Base-by-base conservation (phyloP, 129 eudicot species). In the Artemisia argyi region DNA sequence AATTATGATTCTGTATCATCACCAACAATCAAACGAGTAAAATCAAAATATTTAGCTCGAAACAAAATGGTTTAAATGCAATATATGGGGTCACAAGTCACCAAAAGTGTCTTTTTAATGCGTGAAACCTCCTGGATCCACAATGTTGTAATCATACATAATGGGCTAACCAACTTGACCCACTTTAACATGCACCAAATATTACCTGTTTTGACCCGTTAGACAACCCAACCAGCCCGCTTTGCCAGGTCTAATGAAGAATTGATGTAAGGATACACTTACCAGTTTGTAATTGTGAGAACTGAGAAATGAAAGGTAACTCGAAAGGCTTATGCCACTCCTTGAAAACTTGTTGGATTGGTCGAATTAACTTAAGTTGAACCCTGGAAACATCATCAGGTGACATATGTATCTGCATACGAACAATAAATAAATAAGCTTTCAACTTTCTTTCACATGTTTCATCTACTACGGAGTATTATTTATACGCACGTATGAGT, bases 281-380 rank as follows among this genome's bases (percentile, higher is more conserved):
- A 90, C 97, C 99, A 65, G 88, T 88, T 75, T 85, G 87, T 78
- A 90, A 78, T 42, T 84, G 81, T 35, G 97, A 94, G 65, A 94
- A 89, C 77, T 80, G 92, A 64, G 85, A 82, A 69, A 93, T 88
- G 69, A 90, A 94, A 47, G 85, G 91, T 66, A 93, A 80, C 82
- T 94, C 93, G 58, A 88, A 88, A 59, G 97, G 91, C 80, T 89
- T 82, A 79, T 88, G 96, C 99, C 99, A 94, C 82, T 90, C 99
- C 1, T 88, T 78, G 42, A 90, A 72, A 70, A 79, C 76, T 82
- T 94, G 97, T 82, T 86, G 91, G 63, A 90, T 83, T 89, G 88
- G 76, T 19, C 97, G 97, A 70, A 88, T 73, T 66, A 94, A 77
- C 68, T 88, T 91, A 46, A 79, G 83, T 79, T 86, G 89, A 55